phyloP scores from a whole-genome alignment of 768 basidiomycete genomes.

The Lactifluus echinatus region DNA sequence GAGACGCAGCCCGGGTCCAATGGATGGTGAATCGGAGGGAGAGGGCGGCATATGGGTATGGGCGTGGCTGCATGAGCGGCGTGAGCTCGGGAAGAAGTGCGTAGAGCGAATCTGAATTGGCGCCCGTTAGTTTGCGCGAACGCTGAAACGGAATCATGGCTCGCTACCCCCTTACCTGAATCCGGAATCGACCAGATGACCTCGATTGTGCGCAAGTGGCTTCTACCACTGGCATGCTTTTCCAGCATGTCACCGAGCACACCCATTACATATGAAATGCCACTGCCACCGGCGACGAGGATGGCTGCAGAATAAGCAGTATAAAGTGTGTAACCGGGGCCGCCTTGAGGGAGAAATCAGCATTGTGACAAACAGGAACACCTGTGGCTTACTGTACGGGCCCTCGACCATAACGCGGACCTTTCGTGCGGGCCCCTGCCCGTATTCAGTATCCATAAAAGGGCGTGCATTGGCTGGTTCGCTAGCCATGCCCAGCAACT shows the following conservation, averaged over 20 bases:
- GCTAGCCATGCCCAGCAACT: slow-evolving; percentile 34
- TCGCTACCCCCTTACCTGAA: slow-evolving; percentile 31
- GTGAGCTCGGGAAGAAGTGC: slow-evolving; percentile 33
- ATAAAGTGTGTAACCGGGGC: slow-evolving; percentile 38
- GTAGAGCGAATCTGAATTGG: slow-evolving; percentile 28
- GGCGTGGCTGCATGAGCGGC: slow-evolving; percentile 30
- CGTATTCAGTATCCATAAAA: slow-evolving; percentile 7
- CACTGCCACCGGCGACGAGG: slow-evolving; percentile 52
- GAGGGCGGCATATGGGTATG: slow-evolving; percentile 22
- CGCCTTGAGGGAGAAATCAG: slow-evolving; percentile 28
- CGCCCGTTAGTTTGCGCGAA: slow-evolving; percentile 18
- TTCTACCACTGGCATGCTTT: slow-evolving; percentile 28
- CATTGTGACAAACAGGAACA: background rate
- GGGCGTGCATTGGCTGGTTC: slow-evolving; percentile 29
- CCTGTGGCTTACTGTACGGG: slow-evolving; percentile 36
- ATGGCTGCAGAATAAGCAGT: slow-evolving; percentile 44
- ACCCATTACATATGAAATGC: slow-evolving; percentile 47
- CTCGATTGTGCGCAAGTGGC: slow-evolving; percentile 39
- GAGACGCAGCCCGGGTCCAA: slow-evolving; percentile 35
- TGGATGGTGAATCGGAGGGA: slow-evolving; percentile 34
- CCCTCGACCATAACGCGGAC: slow-evolving; percentile 44
- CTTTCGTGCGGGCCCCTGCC: slow-evolving; percentile 6
- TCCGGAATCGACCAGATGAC: slow-evolving; percentile 47
- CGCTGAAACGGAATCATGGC: slow-evolving; percentile 15
- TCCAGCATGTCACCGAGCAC: slow-evolving; percentile 43